Percentiles rank a stretch among this genome's conserved stretches.
Conservation (phyloP, 306 rosid species). For the Leucaena leucocephala region DNA sequence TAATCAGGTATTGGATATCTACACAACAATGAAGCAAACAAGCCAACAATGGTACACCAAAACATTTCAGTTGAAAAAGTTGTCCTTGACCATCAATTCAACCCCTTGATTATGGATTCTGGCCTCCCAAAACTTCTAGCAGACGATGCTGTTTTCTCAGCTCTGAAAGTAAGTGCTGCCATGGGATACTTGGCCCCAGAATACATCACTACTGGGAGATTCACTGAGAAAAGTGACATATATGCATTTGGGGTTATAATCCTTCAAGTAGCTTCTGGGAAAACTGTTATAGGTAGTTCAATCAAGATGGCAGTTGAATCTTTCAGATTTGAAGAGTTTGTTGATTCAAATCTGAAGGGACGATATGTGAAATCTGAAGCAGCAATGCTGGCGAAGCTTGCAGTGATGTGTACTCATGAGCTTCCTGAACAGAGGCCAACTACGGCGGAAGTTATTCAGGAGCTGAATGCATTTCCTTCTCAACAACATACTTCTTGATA, state of each 20-base stretch:
- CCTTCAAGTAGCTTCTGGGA: constrained; percentile 83
- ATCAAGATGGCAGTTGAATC: constrained; percentile 59
- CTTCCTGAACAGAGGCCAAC: constrained; percentile 73
- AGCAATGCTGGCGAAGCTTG: constrained; percentile 58
- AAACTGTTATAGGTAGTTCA: constrained; percentile 51
- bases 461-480: constrained; percentile 45
- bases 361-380: constrained; percentile 69
- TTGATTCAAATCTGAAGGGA: constrained; percentile 62
- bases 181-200: constrained; percentile 99
- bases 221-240: constrained; percentile 87
- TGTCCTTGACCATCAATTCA: constrained; percentile 70
- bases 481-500: constrained; percentile 29
- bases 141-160: constrained; percentile 86
- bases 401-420: constrained; percentile 68
- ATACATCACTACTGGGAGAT: constrained; percentile 88
- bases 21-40: constrained; percentile 63
- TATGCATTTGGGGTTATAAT: constrained; percentile 90
- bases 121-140: constrained; percentile 92
- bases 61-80: constrained; percentile 84
- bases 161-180: constrained; percentile 94
- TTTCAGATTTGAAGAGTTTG: constrained; percentile 56
- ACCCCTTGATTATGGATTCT: constrained; percentile 75
- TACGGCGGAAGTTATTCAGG: constrained; percentile 56
- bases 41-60: constrained; percentile 81
- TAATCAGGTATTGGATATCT: constrained; percentile 78